These are phyloP conservation scores for Solanum neorickii DNA, from an alignment of 257 asterid genomes.

Conservation along the genomic window DNA sequence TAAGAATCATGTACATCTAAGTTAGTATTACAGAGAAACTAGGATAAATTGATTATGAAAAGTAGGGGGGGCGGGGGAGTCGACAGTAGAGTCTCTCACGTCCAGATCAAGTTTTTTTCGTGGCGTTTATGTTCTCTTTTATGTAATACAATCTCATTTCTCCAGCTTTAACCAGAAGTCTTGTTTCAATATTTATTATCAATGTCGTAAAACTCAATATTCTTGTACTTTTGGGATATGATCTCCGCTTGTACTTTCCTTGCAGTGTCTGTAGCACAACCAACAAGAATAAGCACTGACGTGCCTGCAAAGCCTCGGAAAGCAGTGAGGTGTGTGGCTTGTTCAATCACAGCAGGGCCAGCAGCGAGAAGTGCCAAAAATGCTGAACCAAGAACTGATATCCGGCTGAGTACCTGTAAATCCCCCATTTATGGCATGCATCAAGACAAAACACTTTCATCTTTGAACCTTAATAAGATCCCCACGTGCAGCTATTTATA, in stretches of 20 bases:
- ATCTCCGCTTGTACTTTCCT: constrained; percentile 92
- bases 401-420: constrained; percentile 73
- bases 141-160: not conserved
- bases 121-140: not conserved
- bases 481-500: not conserved
- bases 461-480: not conserved
- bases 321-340: constrained; percentile 87
- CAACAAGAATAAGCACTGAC: constrained; percentile 88
- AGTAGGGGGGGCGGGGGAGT: not conserved
- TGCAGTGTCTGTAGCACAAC: constrained; percentile 96
- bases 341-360: constrained; percentile 93
- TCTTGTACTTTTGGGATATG: constrained; percentile 90
- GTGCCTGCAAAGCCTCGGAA: constrained; percentile 95
- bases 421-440: not conserved
- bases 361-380: constrained; percentile 86
- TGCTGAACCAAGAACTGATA: constrained; percentile 84
- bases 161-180: not conserved
- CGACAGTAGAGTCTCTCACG: not conserved
- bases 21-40: not conserved
- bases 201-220: constrained; percentile 61
- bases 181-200: constrained; percentile 23
- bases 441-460: not conserved
- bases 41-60: not conserved
- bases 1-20: not conserved
- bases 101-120: not conserved